Evolutionary conservation across 345 rosid species (phyloP).

Genomic region (Dimocarpus longan): DNA sequence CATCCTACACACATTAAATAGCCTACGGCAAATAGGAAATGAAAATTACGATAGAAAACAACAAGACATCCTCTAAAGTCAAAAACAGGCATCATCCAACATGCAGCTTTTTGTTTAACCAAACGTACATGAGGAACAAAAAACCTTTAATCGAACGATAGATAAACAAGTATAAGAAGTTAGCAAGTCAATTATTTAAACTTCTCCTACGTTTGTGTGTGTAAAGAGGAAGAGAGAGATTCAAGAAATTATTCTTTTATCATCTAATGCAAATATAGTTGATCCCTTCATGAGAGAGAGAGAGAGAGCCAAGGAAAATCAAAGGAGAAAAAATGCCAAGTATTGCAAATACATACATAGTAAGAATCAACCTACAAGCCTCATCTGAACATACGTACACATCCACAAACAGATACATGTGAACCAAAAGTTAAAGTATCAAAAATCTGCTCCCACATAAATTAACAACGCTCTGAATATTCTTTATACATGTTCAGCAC

Average conservation of each 20-base stretch:
- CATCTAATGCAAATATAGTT: too few relatives aligned
- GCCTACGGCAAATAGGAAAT: not conserved
- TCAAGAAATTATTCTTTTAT: not conserved
- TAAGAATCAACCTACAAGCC: not conserved
- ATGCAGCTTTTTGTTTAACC: not conserved
- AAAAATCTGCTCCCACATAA: not conserved
- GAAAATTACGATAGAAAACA: not conserved
- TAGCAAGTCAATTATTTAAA: not conserved
- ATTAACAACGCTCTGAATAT: not conserved
- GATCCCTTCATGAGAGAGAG: not conserved
- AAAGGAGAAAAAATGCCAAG: not conserved
- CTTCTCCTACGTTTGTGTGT: not conserved
- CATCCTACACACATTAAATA: not conserved
- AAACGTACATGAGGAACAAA: not conserved
- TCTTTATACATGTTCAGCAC: constrained; percentile 5
- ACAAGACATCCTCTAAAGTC: not conserved
- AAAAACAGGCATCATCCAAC: not conserved
- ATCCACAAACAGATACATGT: not conserved
- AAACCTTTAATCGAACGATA: not conserved
- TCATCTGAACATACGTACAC: not conserved
- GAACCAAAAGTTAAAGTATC: not conserved
- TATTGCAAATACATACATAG: not conserved
- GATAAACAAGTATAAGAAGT: not conserved
- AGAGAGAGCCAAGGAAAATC: not conserved
- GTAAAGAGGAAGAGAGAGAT: not conserved